These are phyloP conservation scores for Diphasiastrum complanatum DNA, from an alignment of 83 land plant species.

Conservation along the genomic window DNA sequence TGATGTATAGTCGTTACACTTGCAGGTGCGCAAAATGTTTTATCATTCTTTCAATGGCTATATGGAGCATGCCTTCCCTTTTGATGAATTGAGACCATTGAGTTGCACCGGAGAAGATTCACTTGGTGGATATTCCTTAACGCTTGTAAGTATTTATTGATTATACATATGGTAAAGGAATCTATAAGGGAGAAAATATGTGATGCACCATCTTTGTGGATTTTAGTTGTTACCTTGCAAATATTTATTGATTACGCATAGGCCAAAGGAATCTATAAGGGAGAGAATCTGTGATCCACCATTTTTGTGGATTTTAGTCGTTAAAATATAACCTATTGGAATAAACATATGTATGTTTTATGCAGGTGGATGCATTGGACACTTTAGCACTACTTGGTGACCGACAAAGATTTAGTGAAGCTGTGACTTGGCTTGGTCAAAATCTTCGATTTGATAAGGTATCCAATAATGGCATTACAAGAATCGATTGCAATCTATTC, in stretches of 20 bases:
- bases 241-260: no score
- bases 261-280: no score
- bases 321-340: not conserved
- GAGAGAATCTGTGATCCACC: no score
- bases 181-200: not conserved
- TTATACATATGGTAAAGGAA: no score
- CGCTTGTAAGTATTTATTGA: constrained; percentile 50
- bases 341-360: constrained; percentile 2
- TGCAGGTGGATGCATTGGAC: constrained; percentile 89
- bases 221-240: no score
- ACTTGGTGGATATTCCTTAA: constrained; percentile 92
- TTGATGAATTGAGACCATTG: constrained; percentile 85
- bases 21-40: constrained; percentile 86
- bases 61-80: constrained; percentile 91
- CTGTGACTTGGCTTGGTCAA: constrained; percentile 87
- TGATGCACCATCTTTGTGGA: not conserved
- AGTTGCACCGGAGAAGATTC: constrained; percentile 84
- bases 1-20: no score
- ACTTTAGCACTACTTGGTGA: constrained; percentile 89
- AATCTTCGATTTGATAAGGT: constrained; percentile 83
- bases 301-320: not conserved
- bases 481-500: no score
- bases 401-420: constrained; percentile 46
- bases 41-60: constrained; percentile 96
- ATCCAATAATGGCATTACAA: no score